Evolutionary conservation across 441 rosid species (phyloP), one percentile per base, ranked within the genome.

Genomic region (Adansonia grandidieri): DNA sequence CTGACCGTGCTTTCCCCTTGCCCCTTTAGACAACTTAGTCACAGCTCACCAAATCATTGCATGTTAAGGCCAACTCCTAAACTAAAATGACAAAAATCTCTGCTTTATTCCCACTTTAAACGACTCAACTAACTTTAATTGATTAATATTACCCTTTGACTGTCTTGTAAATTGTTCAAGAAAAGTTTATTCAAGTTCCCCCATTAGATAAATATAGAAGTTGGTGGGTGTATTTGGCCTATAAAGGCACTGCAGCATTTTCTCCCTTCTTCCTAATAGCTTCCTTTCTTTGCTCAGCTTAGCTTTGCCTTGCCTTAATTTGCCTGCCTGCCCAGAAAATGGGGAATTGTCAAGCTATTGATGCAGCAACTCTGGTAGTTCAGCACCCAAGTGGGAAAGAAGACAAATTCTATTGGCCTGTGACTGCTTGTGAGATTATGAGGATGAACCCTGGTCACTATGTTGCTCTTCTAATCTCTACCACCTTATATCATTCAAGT

Each of bases 261-360:
- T 83, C 54, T 40, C 56, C 76, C 76, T 73, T 68, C 83, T 69
- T 71, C 71, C 73, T 77, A 24, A 70, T 79, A 6, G 57, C 80
- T 84, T 48, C 53, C 73, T 45, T 62, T 78, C n/a, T 28, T 24
- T 24, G 28, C 28, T 24, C 28, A 24, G 28, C 28, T 24, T 24
- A 24, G 28, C 28, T 24, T 24, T 24, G 28, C 28, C 28, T 24
- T 19, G 11, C 7, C 67, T 66, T 42, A 6, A 24, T 3, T 11
- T 22, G n/a, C 11, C 5, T 9, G 9, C 13, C 15, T 50, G 5
- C 0, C 6, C 88, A 91, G n/a, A 9, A 22, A 73, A 94, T 93
- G 97, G 97, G 98, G 64, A 95, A 95, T 58, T 95, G 99, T 75
- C 98, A 93, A 80, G 96, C 98, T 9, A 79, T 88, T 20, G 98